Conservation (phyloP, 208 protist species). For the Leishmania major region DNA sequence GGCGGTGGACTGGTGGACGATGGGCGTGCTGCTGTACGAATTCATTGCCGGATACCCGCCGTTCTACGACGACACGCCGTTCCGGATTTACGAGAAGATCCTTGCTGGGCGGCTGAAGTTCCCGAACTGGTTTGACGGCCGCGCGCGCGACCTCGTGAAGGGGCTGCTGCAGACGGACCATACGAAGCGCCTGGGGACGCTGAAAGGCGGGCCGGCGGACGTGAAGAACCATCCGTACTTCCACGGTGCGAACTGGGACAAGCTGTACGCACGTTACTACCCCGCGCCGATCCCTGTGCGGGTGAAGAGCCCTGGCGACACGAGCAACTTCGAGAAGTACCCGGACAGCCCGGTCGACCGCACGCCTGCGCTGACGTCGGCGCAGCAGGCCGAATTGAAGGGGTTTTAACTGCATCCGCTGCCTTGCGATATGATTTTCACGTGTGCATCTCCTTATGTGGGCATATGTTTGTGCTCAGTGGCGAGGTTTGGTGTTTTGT, state of each 20-base stretch:
- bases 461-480: too few relatives aligned
- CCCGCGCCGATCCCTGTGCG: slow-evolving; percentile 84
- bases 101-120: slow-evolving; percentile 82
- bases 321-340: slow-evolving; percentile 91
- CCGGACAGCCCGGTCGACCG: slow-evolving; percentile 82
- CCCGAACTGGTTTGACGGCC: slow-evolving; percentile 83
- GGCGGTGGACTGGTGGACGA: slow-evolving; percentile 97
- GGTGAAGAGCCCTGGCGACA: slow-evolving; percentile 77
- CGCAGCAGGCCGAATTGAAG: slow-evolving; percentile 88
- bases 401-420: slow-evolving; percentile 40
- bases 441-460: too few relatives aligned
- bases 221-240: slow-evolving; percentile 97
- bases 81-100: slow-evolving; percentile 91
- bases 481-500: too few relatives aligned
- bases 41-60: slow-evolving; percentile 93
- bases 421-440: too few relatives aligned
- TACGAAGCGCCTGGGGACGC: slow-evolving; percentile 88
- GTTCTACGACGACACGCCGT: slow-evolving; percentile 92
- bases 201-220: slow-evolving; percentile 90
- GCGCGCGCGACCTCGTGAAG: slow-evolving; percentile 83
- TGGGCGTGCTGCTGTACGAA: slow-evolving; percentile 96
- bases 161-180: slow-evolving; percentile 88
- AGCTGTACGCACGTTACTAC: slow-evolving; percentile 79
- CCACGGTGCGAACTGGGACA: slow-evolving; percentile 93
- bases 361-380: slow-evolving; percentile 49